Conservation (phyloP, 2,329 filamentous ascomycete species). For the Xylariaceae sp. region DNA sequence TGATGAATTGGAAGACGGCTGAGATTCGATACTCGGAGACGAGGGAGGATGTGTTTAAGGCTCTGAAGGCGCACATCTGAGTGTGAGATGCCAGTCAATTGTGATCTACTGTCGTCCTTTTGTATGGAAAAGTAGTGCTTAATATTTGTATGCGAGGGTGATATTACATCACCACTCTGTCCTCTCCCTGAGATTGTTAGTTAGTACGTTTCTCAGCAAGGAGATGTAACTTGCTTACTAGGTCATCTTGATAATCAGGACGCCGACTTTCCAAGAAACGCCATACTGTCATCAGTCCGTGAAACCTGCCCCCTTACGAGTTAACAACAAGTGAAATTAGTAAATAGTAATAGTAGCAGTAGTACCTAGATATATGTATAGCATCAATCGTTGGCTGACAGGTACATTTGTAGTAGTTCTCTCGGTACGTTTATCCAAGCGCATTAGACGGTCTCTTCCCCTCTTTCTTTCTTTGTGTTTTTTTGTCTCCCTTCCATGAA, state of each 20-base stretch:
- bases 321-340: neutral
- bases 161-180: neutral
- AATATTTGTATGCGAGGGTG: too few relatives aligned
- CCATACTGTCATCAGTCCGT: too few relatives aligned
- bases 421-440: neutral
- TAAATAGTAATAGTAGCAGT: neutral
- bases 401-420: neutral
- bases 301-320: neutral
- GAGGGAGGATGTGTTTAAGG: constrained; percentile 30
- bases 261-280: too few relatives aligned
- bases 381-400: constrained; percentile 5
- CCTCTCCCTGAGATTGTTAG: neutral
- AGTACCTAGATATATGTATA: constrained; percentile 4
- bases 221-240: too few relatives aligned
- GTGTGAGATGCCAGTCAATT: too few relatives aligned
- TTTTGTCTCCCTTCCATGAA: neutral
- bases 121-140: too few relatives aligned
- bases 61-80: constrained; percentile 28
- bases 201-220: too few relatives aligned
- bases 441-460: neutral
- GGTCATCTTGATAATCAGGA: too few relatives aligned
- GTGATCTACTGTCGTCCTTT: too few relatives aligned
- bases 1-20: constrained; percentile 71
- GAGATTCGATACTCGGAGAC: constrained; percentile 52
- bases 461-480: neutral